Evolutionary conservation across 164 flowering plant genomes (phyloP).

Genomic region (Tetrastigma voinierianum): DNA sequence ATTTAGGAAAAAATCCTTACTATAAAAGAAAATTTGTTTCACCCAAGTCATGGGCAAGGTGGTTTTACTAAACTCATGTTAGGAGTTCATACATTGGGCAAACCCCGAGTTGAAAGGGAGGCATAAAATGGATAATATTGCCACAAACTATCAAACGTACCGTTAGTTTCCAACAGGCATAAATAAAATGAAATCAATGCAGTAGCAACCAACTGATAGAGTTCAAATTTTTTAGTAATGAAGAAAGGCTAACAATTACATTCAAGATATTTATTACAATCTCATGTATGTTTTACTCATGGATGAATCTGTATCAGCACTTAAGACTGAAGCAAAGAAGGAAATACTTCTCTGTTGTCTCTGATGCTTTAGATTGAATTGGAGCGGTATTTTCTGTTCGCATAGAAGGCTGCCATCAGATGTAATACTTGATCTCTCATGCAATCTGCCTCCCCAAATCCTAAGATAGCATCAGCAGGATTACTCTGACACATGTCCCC

Average conservation of each 20-base stretch:
- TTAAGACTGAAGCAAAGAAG: too few species aligned
- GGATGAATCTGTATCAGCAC: background rate
- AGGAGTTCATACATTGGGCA: too few species aligned
- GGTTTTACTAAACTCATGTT: too few species aligned
- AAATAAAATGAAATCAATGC: too few species aligned
- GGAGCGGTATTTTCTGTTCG: constrained; percentile 69
- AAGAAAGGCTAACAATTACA: background rate
- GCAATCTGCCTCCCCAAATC: constrained; percentile 43
- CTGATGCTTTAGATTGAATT: constrained; percentile 28
- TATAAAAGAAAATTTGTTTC: too few species aligned
- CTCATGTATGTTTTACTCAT: background rate
- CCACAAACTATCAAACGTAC: too few species aligned
- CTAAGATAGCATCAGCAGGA: constrained; percentile 36
- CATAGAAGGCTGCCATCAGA: constrained; percentile 60
- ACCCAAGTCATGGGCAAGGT: too few species aligned
- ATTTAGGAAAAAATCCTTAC: too few species aligned
- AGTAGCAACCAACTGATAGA: background rate
- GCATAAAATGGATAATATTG: too few species aligned
- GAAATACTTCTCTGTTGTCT: constrained; percentile 35
- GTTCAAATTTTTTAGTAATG: background rate
- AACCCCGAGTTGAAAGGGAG: too few species aligned
- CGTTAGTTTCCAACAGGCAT: too few species aligned
- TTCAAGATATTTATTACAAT: background rate
- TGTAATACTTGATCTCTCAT: constrained; percentile 57
- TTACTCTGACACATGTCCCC: constrained; percentile 31